These are phyloP conservation scores for Mercurialis annua DNA, from an alignment of 345 rosid genomes.

Conservation along the genomic window DNA sequence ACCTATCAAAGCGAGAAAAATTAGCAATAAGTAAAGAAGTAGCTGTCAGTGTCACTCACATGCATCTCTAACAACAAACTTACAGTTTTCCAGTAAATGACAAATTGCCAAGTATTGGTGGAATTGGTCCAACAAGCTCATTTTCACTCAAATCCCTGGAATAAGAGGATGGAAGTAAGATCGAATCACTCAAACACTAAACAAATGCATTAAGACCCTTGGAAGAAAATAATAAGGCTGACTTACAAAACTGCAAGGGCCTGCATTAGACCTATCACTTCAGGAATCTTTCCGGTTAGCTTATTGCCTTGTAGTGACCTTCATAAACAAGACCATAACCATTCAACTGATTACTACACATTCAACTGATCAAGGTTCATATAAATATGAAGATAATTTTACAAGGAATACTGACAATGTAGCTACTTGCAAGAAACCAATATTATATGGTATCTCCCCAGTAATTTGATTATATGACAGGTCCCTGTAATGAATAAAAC, in stretches of 20 bases:
- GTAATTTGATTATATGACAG: slow-evolving; percentile 77
- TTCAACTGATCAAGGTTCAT: no score
- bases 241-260: slow-evolving; percentile 96
- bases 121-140: slow-evolving; percentile 79
- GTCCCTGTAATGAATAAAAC: slow-evolving; percentile 49
- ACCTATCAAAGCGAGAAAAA: slow-evolving; percentile 37
- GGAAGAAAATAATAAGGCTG: no score
- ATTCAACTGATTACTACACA: not conserved
- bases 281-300: slow-evolving; percentile 75
- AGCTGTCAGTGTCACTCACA: not conserved
- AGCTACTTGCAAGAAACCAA: slow-evolving; percentile 97
- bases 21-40: no score
- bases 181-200: not conserved
- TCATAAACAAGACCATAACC: not conserved
- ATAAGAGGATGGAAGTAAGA: not conserved
- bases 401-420: slow-evolving; percentile 57
- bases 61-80: slow-evolving; percentile 27
- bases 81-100: slow-evolving; percentile 89
- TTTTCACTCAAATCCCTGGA: slow-evolving; percentile 91
- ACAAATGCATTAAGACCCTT: not conserved
- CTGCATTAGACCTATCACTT: slow-evolving; percentile 94
- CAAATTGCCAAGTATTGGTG: slow-evolving; percentile 86
- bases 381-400: no score
- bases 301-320: slow-evolving; percentile 94
- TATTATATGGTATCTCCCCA: slow-evolving; percentile 90